A percentile compares a stretch with the other conserved stretches of the same genome.
Evolutionary conservation across 768 basidiomycete species (phyloP).

Genomic region (Rhodosporidiobolus sp.): DNA sequence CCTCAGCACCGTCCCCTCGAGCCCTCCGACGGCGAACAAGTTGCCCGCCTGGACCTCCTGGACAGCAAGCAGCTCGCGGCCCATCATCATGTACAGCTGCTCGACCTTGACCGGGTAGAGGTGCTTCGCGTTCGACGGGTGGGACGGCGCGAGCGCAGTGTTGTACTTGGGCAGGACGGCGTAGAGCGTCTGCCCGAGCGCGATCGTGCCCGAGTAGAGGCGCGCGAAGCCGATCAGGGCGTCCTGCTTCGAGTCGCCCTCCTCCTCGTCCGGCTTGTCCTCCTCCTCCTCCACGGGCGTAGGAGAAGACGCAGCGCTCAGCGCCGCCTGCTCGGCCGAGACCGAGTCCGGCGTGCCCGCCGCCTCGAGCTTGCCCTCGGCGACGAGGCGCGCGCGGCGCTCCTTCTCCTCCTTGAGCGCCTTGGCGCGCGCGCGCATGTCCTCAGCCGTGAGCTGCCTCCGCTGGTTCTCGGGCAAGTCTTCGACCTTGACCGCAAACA

Average conservation of each 20-base stretch:
- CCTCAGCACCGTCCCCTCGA: slow-evolving; percentile 85
- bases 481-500: slow-evolving; percentile 82
- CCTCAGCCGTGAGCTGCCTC: slow-evolving; percentile 71
- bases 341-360: slow-evolving; percentile 25
- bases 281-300: slow-evolving; percentile 8
- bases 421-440: slow-evolving; percentile 59
- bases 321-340: slow-evolving; percentile 13
- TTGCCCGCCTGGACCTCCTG: slow-evolving; percentile 82
- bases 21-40: slow-evolving; percentile 84
- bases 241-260: slow-evolving; percentile 52
- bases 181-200: slow-evolving; percentile 62
- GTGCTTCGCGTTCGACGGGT: slow-evolving; percentile 67
- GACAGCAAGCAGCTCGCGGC: slow-evolving; percentile 81
- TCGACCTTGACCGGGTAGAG: slow-evolving; percentile 62
- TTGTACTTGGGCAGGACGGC: slow-evolving; percentile 87
- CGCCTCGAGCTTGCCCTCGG: slow-evolving; percentile 20
- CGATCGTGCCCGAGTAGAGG: slow-evolving; percentile 83
- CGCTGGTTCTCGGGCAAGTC: slow-evolving; percentile 85
- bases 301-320: slow-evolving; percentile 13
- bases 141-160: slow-evolving; percentile 58
- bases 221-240: slow-evolving; percentile 86
- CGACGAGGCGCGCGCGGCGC: slow-evolving; percentile 43
- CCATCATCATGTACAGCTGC: slow-evolving; percentile 95
- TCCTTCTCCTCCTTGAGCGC: slow-evolving; percentile 52
- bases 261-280: slow-evolving; percentile 5